phyloP scores from a whole-genome alignment of 1,284 basidiomycete genomes.

The Gomphus sp. region DNA sequence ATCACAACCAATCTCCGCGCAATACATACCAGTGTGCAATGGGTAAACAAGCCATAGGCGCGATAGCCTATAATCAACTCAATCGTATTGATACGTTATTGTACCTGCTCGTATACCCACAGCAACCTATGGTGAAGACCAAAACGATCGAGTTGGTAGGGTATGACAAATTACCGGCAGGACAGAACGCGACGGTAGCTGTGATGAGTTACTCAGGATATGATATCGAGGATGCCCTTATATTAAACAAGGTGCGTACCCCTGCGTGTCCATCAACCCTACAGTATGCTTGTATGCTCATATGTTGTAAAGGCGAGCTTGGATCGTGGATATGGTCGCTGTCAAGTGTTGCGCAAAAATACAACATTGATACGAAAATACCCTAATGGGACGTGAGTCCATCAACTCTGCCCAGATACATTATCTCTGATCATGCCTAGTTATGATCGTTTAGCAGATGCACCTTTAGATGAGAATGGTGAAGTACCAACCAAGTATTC shows the following conservation, averaged over 20 bases:
- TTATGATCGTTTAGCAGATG: slow-evolving; percentile 91
- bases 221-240: slow-evolving; percentile 98
- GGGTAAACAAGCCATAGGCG: slow-evolving; percentile 99
- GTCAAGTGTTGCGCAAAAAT: slow-evolving; percentile 96
- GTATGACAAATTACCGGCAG: slow-evolving; percentile 94
- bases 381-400: slow-evolving; percentile 88
- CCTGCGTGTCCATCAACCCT: slow-evolving; percentile 19
- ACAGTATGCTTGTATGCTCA: not conserved
- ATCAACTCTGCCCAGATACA: slow-evolving; percentile 3
- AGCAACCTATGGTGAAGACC: slow-evolving; percentile 99
- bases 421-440: slow-evolving; percentile 28
- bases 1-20: slow-evolving; percentile 98
- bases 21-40: slow-evolving; percentile 99
- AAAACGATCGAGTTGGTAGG: slow-evolving; percentile 96
- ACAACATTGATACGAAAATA: slow-evolving; percentile 92
- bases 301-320: slow-evolving; percentile 60
- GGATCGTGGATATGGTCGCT: slow-evolving; percentile 95
- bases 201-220: slow-evolving; percentile 99
- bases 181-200: slow-evolving; percentile 97
- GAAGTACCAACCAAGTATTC: slow-evolving; percentile 77
- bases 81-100: slow-evolving; percentile 98
- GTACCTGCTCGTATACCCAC: slow-evolving; percentile 98
- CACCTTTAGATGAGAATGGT: slow-evolving; percentile 78
- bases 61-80: slow-evolving; percentile 96
- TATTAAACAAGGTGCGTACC: slow-evolving; percentile 78